Percentiles rank a stretch among this genome's conserved stretches.
Conservation (phyloP, 768 basidiomycete genomes). For the Boletus vermiculosoides region DNA sequence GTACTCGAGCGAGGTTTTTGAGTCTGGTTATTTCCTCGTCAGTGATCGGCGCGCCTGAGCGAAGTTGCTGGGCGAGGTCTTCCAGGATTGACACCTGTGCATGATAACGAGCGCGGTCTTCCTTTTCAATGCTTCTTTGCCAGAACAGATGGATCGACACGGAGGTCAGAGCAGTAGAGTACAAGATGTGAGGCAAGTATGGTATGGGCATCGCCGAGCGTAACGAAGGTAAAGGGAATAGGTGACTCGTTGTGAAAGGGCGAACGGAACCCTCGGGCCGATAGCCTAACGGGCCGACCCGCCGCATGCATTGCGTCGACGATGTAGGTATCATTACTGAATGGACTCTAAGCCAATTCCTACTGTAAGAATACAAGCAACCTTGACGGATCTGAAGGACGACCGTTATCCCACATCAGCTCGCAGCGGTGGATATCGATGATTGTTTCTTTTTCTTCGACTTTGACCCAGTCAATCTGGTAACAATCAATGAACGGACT, state of each 20-base stretch:
- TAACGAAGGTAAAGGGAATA: neutral
- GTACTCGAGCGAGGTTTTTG: constrained; percentile 48
- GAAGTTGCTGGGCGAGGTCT: constrained; percentile 53
- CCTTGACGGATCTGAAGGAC: neutral
- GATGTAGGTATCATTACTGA: neutral
- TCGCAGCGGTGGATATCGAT: neutral
- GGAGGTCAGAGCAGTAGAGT: constrained; percentile 63
- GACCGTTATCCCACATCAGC: constrained; percentile 4
- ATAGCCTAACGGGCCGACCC: neutral
- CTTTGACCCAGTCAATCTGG: constrained; percentile 10
- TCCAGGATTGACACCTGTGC: constrained; percentile 65
- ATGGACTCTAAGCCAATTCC: neutral
- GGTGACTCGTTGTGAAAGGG: neutral
- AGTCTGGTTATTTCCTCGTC: constrained; percentile 54
- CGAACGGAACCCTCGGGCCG: neutral
- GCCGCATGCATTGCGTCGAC: neutral
- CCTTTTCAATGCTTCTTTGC: constrained; percentile 47
- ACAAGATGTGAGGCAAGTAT: constrained; percentile 66
- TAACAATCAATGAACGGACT: neutral
- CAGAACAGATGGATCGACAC: constrained; percentile 65
- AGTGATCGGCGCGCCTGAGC: constrained; percentile 43
- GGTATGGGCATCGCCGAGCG: constrained; percentile 23
- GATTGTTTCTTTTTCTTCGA: constrained; percentile 19
- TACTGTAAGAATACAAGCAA: neutral
- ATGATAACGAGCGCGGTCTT: constrained; percentile 51